phyloP scores from a whole-genome alignment of 768 basidiomycete genomes.

The Leucocoprinus birnbaumii region DNA sequence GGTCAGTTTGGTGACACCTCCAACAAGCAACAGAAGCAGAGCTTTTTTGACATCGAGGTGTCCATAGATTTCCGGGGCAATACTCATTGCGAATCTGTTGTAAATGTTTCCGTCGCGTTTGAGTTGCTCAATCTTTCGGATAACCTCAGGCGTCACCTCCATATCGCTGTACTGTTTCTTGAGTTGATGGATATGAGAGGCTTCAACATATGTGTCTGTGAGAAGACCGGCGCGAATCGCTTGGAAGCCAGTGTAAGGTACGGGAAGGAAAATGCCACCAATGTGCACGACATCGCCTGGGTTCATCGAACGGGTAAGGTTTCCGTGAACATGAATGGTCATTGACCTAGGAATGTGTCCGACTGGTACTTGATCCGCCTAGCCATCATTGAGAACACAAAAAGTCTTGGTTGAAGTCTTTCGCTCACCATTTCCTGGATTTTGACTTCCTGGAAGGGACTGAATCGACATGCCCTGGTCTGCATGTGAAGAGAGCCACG shows the following conservation, averaged over 20 bases:
- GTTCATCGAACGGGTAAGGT: slow-evolving; percentile 84
- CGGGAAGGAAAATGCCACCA: slow-evolving; percentile 95
- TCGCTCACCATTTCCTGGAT: slow-evolving; percentile 92
- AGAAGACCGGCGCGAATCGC: slow-evolving; percentile 95
- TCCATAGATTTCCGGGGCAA: slow-evolving; percentile 98
- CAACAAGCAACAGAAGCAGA: slow-evolving; percentile 85
- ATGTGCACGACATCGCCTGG: slow-evolving; percentile 96
- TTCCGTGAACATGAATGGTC: slow-evolving; percentile 94
- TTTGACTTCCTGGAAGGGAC: slow-evolving; percentile 97
- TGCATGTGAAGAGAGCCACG: slow-evolving; percentile 97
- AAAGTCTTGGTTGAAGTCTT: not conserved
- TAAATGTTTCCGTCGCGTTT: slow-evolving; percentile 79
- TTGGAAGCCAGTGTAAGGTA: slow-evolving; percentile 97
- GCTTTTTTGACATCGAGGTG: slow-evolving; percentile 98
- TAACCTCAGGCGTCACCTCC: slow-evolving; percentile 87
- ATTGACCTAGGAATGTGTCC: slow-evolving; percentile 98
- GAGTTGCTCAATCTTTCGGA: slow-evolving; percentile 64
- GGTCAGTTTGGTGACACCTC: slow-evolving; percentile 93
- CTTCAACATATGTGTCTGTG: slow-evolving; percentile 96
- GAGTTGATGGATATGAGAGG: slow-evolving; percentile 85
- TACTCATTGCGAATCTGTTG: slow-evolving; percentile 83
- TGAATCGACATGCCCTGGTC: slow-evolving; percentile 94
- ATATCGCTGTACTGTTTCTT: slow-evolving; percentile 97
- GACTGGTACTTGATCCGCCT: slow-evolving; percentile 99
- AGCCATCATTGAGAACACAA: slow-evolving; percentile 6